phyloP scores from a whole-genome alignment of 2,329 filamentous ascomycete genomes.

The Aspergillus brasiliensis region DNA sequence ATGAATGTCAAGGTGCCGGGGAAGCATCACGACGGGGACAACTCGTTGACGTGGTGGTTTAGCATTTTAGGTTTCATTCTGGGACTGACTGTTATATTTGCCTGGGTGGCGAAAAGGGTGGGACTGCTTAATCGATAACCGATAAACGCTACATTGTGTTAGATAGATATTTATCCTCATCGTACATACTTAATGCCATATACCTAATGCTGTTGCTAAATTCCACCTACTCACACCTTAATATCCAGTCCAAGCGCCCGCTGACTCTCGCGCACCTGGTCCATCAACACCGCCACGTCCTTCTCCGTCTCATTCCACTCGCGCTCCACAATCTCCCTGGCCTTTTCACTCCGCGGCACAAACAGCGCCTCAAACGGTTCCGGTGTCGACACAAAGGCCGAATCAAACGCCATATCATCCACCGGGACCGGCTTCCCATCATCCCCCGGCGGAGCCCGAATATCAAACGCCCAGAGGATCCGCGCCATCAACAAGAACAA shows the following conservation, averaged over 20 bases:
- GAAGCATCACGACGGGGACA: constrained; percentile 10
- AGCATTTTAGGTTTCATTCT: constrained; percentile 43
- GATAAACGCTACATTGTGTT: not conserved
- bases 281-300: constrained; percentile 19
- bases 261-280: constrained; percentile 12
- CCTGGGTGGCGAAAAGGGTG: constrained; percentile 36
- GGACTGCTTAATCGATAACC: constrained; percentile 13
- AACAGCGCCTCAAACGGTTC: constrained; percentile 31
- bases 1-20: constrained; percentile 50
- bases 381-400: constrained; percentile 26
- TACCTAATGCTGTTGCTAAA: not conserved
- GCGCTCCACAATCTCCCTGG: constrained; percentile 22
- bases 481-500: constrained; percentile 59
- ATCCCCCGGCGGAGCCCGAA: constrained; percentile 11
- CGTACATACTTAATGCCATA: not conserved
- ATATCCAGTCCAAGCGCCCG: constrained; percentile 13
- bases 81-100: constrained; percentile 29
- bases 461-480: constrained; percentile 51
- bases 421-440: constrained; percentile 27
- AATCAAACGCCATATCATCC: constrained; percentile 26
- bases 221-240: not conserved
- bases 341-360: constrained; percentile 23
- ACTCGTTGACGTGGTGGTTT: constrained; percentile 42
- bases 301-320: constrained; percentile 24
- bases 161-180: too few relatives aligned